Evolutionary conservation across 176 grass and related monocot genomes (phyloP), one percentile per base, ranked within the genome.

Genomic region (Oryza longistaminata): DNA sequence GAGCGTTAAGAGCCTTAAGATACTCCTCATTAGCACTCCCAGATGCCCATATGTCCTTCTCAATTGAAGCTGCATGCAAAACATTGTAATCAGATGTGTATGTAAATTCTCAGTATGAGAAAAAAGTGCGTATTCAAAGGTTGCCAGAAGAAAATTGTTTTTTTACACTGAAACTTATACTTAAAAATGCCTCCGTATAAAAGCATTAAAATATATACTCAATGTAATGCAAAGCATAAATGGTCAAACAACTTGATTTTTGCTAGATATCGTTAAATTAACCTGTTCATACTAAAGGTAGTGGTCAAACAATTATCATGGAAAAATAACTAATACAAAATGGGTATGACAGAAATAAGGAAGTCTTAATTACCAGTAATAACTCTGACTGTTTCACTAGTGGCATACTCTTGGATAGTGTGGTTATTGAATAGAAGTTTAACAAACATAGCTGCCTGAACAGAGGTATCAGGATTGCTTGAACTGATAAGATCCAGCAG

Each of bases 401-500:
- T 96, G 43, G 97, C 97, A 67, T 99, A 99, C 81, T 99, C 97
- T 87, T 99, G 97, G 68, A 99, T 96, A 25, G 97, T 99, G 81
- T 99, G 90, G 78, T 96, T 99, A 88, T 93, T 92, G 86, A 99
- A 99, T 39, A 99, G 86, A 83, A 96, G 92, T 76, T 99, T 99
- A 81, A 99, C 53, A 92, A 99, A 99, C 93, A 94, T 99, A 81
- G 97, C 97, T 75, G 97, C 97, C 70, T 99, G 97, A 86, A 96
- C 88, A 84, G 97, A 99, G 70, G 97, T 99, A 66, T 99, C 97
- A 34, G 97, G 97, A 88, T 99, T 99, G 88, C 97, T 99, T 19
- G 97, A 99, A 82, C 94, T 99, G 53, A 99, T 94, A 70, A 99
- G 92, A 69, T 99, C 97, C 50, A 99, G 85, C 70, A 99, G 86